These are phyloP conservation scores for Apiospora kogelbergensis DNA, from an alignment of 2,329 filamentous ascomycete genomes.

Conservation along the genomic window DNA sequence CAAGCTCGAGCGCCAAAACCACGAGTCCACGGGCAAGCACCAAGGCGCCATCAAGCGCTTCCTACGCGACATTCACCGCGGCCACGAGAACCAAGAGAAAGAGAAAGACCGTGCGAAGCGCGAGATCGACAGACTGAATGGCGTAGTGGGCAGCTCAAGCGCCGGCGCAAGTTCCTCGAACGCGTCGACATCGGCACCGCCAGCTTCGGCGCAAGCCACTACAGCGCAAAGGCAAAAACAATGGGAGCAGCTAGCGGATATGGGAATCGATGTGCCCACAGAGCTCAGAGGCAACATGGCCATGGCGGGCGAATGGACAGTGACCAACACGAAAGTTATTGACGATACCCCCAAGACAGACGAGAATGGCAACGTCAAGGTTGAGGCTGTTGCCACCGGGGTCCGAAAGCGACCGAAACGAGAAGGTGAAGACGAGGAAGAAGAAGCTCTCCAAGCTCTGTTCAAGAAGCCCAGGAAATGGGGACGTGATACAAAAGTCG, in stretches of 20 bases:
- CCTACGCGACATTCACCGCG: slow-evolving; percentile 82
- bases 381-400: slow-evolving; percentile 52
- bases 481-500: slow-evolving; percentile 54
- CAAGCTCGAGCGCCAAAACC: slow-evolving; percentile 82
- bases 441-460: slow-evolving; percentile 55
- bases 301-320: slow-evolving; percentile 85
- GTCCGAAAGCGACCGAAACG: slow-evolving; percentile 55
- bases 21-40: slow-evolving; percentile 84
- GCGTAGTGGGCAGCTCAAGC: slow-evolving; percentile 60
- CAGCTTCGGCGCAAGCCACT: slow-evolving; percentile 43
- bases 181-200: slow-evolving; percentile 18
- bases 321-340: slow-evolving; percentile 62
- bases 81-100: slow-evolving; percentile 75
- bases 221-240: slow-evolving; percentile 76
- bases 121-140: slow-evolving; percentile 84
- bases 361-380: slow-evolving; percentile 40
- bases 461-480: slow-evolving; percentile 60
- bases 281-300: slow-evolving; percentile 79
- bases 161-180: slow-evolving; percentile 18
- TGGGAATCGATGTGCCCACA: slow-evolving; percentile 84
- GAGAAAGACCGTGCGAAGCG: slow-evolving; percentile 80
- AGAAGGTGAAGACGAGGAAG: slow-evolving; percentile 47
- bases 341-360: slow-evolving; percentile 40
- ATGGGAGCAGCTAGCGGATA: slow-evolving; percentile 80
- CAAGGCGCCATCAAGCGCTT: slow-evolving; percentile 86